Evolutionary conservation across 345 rosid species (phyloP).

Genomic region (Adansonia digitata): DNA sequence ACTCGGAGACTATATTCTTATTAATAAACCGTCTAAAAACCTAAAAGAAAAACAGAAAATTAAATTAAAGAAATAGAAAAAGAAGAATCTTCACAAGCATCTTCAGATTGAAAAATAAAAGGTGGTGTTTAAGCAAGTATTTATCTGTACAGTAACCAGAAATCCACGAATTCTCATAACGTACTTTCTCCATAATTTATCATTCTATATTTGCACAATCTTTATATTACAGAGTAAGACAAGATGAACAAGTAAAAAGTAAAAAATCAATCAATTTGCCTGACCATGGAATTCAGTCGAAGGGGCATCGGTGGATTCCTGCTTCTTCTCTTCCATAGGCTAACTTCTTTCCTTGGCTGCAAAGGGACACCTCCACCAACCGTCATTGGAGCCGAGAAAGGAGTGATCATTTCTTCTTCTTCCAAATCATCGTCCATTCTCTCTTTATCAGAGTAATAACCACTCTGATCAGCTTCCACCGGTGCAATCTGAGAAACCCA

Average conservation of each 20-base stretch:
- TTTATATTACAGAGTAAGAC: neutral
- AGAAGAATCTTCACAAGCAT: neutral
- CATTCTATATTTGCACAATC: neutral
- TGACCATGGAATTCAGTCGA: constrained; percentile 31
- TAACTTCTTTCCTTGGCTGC: constrained; percentile 64
- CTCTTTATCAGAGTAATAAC: constrained; percentile 50
- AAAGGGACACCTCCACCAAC: constrained; percentile 27
- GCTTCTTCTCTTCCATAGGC: constrained; percentile 86
- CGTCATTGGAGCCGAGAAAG: constrained; percentile 68
- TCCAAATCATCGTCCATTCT: constrained; percentile 21
- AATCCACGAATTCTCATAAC: neutral
- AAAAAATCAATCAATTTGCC: neutral
- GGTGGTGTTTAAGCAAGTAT: neutral
- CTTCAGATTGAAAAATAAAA: no score
- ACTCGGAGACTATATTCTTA: no score
- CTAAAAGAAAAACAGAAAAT: no score
- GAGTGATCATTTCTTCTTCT: constrained; percentile 38
- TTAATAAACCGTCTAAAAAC: no score
- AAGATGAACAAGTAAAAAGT: neutral
- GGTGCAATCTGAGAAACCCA: constrained; percentile 63
- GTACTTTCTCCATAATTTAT: neutral
- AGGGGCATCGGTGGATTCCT: constrained; percentile 71
- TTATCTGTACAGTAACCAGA: neutral
- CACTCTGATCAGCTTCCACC: constrained; percentile 31
- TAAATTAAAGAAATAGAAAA: no score